Percentiles rank a stretch among this genome's conserved stretches.
Evolutionary conservation across 139 green algal genomes (phyloP).

Genomic region (Yamagishiella unicocca): DNA sequence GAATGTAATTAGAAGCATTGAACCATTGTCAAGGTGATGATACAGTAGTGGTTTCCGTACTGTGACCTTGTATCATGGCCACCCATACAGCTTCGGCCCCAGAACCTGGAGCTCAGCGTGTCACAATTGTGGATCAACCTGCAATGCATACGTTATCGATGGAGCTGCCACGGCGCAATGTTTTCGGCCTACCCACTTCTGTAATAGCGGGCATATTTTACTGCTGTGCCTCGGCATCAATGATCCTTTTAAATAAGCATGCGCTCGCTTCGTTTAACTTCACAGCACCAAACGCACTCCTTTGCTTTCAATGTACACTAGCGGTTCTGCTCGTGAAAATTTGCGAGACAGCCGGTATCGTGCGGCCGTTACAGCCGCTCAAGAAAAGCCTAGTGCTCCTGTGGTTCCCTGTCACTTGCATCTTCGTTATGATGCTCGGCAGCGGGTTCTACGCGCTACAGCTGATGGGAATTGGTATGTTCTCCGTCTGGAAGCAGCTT

Average conservation of each 20-base stretch:
- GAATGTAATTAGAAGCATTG: no score
- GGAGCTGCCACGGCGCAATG: background rate
- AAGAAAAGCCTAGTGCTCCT: conserved; percentile 67
- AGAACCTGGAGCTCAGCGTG: no score
- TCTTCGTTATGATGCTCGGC: conserved; percentile 85
- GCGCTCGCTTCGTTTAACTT: conserved; percentile 87
- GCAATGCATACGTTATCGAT: no score
- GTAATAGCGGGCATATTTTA: conserved; percentile 55
- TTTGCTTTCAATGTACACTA: conserved; percentile 88
- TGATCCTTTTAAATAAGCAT: conserved; percentile 86
- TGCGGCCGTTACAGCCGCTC: conserved; percentile 71
- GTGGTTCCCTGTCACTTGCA: conserved; percentile 76
- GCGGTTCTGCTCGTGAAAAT: conserved; percentile 78
- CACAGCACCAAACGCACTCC: conserved; percentile 77
- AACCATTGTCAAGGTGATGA: no score
- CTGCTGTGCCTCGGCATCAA: conserved; percentile 53
- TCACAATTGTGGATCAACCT: no score
- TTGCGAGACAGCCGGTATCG: conserved; percentile 64
- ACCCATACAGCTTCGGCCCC: no score
- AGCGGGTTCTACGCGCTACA: conserved; percentile 87
- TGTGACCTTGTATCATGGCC: no score
- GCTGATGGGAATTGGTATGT: conserved; percentile 72
- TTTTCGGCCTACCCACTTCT: background rate
- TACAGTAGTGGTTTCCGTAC: no score
- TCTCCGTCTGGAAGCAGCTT: conserved; percentile 91